phyloP scores from a whole-genome alignment of 2,329 filamentous ascomycete genomes.

The Helotiales sp. region DNA sequence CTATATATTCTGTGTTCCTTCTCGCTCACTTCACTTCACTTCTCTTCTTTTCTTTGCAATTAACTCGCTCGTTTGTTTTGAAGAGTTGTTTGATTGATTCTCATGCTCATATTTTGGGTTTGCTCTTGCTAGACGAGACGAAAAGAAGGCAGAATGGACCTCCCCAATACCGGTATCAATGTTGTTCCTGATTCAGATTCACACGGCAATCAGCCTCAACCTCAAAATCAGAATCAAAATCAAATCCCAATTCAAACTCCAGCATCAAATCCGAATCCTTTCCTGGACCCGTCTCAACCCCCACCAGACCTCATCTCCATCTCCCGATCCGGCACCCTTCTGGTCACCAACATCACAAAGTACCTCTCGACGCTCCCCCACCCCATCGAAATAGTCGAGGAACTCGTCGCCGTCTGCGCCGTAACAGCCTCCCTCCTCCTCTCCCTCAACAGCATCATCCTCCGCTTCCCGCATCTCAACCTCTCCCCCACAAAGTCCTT shows the following conservation, averaged over 20 bases:
- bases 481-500: conserved; percentile 13
- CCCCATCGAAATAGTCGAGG: conserved; percentile 28
- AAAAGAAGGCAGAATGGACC: conserved; percentile 1
- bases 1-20: neutral
- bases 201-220: neutral
- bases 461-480: conserved; percentile 14
- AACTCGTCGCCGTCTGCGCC: conserved; percentile 23
- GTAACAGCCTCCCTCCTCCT: conserved; percentile 22
- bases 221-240: neutral
- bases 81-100: neutral
- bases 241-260: neutral
- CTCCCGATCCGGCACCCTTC: conserved; percentile 3
- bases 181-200: neutral
- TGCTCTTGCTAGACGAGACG: conserved; percentile 8
- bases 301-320: conserved; percentile 6
- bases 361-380: conserved; percentile 30
- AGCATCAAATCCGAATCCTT: neutral
- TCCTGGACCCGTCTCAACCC: neutral
- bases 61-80: neutral
- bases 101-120: neutral
- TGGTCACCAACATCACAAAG: conserved; percentile 21
- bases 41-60: neutral
- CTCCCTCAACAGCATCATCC: conserved; percentile 15
- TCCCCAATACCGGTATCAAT: neutral
- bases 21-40: neutral